Evolutionary conservation across 129 eudicot species (phyloP).

Genomic region (Gnaphalium uliginosum): DNA sequence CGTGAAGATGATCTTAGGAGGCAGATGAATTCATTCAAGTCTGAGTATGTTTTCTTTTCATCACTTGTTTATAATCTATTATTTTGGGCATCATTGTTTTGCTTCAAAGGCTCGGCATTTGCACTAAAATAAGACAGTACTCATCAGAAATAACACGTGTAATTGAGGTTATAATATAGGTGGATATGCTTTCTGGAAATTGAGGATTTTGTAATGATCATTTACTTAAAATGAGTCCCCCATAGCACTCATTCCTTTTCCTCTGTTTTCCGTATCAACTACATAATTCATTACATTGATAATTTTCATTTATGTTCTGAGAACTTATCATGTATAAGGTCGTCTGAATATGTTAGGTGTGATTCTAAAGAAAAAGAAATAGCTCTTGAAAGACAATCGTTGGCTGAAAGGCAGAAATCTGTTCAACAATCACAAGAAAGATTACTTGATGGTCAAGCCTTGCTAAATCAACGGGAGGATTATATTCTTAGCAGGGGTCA

Average conservation of each 20-base stretch:
- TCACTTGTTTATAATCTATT: slow-evolving; percentile 18
- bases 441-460: slow-evolving; percentile 78
- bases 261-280: slow-evolving; percentile 15
- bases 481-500: slow-evolving; percentile 51
- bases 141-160: not conserved
- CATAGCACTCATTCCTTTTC: not conserved
- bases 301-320: slow-evolving; percentile 1
- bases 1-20: slow-evolving; percentile 97
- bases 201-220: not conserved
- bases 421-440: slow-evolving; percentile 67
- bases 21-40: slow-evolving; percentile 56
- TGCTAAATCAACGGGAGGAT: slow-evolving; percentile 83
- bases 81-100: not conserved
- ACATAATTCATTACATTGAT: not conserved
- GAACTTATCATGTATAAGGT: slow-evolving; percentile 6
- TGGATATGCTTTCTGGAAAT: not conserved
- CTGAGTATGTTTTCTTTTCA: slow-evolving; percentile 59
- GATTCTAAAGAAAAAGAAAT: slow-evolving; percentile 85
- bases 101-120: slow-evolving; percentile 2
- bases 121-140: not conserved
- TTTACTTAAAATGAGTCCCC: not conserved
- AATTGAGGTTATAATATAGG: not conserved
- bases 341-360: slow-evolving; percentile 43
- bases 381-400: slow-evolving; percentile 69
- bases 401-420: slow-evolving; percentile 71